phyloP scores from a whole-genome alignment of 257 asterid genomes.

The Nicotiana undulata region DNA sequence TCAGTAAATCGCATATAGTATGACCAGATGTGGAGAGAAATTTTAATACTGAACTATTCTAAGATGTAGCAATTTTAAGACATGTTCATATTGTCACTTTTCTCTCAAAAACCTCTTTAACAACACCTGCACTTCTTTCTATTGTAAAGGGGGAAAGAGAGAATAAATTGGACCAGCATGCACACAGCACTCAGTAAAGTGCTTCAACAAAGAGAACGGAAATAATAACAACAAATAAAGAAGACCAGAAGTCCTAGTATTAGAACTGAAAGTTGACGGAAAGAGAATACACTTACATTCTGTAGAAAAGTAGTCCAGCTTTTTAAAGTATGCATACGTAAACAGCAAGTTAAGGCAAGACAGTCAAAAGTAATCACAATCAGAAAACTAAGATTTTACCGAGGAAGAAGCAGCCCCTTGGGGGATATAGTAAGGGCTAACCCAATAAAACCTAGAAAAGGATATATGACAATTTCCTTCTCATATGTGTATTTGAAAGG shows the following conservation, averaged over 20 bases:
- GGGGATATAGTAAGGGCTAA: background rate
- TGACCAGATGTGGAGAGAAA: background rate
- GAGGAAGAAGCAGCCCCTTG: background rate
- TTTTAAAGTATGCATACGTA: slow-evolving; percentile 96
- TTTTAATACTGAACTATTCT: background rate
- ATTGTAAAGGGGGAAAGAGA: background rate
- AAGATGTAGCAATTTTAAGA: background rate
- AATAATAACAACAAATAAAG: background rate
- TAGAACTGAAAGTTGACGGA: slow-evolving; percentile 8
- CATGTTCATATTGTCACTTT: background rate
- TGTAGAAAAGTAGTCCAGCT: slow-evolving; percentile 95
- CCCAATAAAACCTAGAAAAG: slow-evolving; percentile 25
- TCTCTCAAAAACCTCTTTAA: background rate
- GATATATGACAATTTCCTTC: slow-evolving; percentile 99
- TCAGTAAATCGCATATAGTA: background rate
- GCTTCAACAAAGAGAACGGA: background rate
- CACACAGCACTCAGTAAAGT: background rate
- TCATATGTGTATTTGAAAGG: slow-evolving; percentile 98
- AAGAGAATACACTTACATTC: slow-evolving; percentile 57
- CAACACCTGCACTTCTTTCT: background rate
- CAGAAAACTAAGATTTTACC: background rate
- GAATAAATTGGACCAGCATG: background rate
- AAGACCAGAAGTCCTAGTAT: background rate
- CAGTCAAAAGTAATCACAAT: background rate
- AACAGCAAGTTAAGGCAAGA: slow-evolving; percentile 49